phyloP scores from a whole-genome alignment of 2,329 filamentous ascomycete species.

The Phialemonium atrogriseum region DNA sequence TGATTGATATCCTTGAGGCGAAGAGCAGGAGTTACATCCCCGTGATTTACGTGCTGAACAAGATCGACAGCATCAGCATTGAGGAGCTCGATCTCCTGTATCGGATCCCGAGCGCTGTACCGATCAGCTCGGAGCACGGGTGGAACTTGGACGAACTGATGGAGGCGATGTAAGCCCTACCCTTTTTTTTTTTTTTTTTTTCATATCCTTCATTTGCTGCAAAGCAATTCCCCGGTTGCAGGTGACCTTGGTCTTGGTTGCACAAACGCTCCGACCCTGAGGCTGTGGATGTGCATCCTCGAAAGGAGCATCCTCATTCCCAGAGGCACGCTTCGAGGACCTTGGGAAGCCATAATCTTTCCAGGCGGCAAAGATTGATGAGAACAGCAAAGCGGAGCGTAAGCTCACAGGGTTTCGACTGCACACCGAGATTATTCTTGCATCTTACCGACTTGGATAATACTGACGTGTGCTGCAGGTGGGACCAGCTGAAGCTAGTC shows the following conservation, averaged over 20 bases:
- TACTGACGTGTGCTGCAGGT: conserved; percentile 34
- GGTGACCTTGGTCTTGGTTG: too few species aligned
- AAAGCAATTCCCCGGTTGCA: too few species aligned
- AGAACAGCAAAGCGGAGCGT: too few species aligned
- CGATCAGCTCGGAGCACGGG: conserved; percentile 93
- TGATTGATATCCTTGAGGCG: conserved; percentile 93
- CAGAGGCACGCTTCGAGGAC: too few species aligned
- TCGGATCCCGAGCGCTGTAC: conserved; percentile 91
- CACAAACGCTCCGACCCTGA: too few species aligned
- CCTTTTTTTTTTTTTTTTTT: conserved; percentile 5
- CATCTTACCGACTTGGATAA: conserved; percentile 3
- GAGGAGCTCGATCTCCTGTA: conserved; percentile 95
- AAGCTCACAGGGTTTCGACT: too few species aligned
- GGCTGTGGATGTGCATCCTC: too few species aligned
- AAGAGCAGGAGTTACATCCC: conserved; percentile 95
- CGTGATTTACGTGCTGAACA: conserved; percentile 98
- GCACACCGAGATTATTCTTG: too few species aligned
- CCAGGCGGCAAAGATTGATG: too few species aligned
- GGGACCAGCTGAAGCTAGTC: conserved; percentile 88
- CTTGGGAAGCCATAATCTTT: too few species aligned
- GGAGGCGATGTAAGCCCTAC: conserved; percentile 66
- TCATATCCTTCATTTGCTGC: background rate
- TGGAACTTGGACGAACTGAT: conserved; percentile 98
- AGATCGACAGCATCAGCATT: conserved; percentile 96
- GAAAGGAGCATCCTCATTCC: too few species aligned